Evolutionary conservation across 306 rosid genomes (phyloP).

Genomic region (Vigna unguiculata): DNA sequence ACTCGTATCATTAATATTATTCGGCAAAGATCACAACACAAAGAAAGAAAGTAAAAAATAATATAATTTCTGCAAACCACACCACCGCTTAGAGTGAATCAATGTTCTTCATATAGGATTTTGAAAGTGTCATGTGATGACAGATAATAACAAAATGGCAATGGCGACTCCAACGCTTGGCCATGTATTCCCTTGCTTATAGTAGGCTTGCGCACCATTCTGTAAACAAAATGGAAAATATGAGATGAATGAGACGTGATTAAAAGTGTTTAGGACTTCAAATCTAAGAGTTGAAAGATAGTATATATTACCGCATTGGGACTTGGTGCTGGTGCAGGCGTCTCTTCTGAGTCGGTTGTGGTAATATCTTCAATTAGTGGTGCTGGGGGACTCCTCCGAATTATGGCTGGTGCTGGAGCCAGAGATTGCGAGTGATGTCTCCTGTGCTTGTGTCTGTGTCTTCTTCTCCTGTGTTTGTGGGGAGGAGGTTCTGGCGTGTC

Average conservation of each 20-base stretch:
- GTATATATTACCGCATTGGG: slow-evolving; percentile 60
- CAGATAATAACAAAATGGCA: slow-evolving; percentile 59
- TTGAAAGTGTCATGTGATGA: slow-evolving; percentile 51
- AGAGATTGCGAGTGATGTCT: slow-evolving; percentile 58
- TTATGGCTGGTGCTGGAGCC: slow-evolving; percentile 62
- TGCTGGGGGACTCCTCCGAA: slow-evolving; percentile 80
- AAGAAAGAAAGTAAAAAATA: not conserved
- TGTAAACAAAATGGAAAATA: slow-evolving; percentile 36
- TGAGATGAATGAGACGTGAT: not conserved
- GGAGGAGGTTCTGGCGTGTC: slow-evolving; percentile 65
- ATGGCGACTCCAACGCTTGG: slow-evolving; percentile 56
- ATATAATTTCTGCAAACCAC: slow-evolving; percentile 28
- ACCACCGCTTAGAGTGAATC: slow-evolving; percentile 16
- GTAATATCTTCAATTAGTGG: slow-evolving; percentile 60
- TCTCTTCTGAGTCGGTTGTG: slow-evolving; percentile 60
- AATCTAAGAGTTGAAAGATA: not conserved
- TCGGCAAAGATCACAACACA: slow-evolving; percentile 8
- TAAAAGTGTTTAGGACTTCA: not conserved
- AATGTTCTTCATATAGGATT: slow-evolving; percentile 4
- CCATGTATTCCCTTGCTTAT: slow-evolving; percentile 56
- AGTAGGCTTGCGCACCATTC: slow-evolving; percentile 65
- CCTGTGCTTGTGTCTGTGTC: slow-evolving; percentile 64
- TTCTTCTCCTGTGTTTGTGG: slow-evolving; percentile 66
- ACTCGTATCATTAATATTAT: slow-evolving; percentile 7
- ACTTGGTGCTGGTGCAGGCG: slow-evolving; percentile 74